Evolutionary conservation across 495 filamentous ascomycete species (phyloP).

Genomic region (Annulohypoxylon moriforme): DNA sequence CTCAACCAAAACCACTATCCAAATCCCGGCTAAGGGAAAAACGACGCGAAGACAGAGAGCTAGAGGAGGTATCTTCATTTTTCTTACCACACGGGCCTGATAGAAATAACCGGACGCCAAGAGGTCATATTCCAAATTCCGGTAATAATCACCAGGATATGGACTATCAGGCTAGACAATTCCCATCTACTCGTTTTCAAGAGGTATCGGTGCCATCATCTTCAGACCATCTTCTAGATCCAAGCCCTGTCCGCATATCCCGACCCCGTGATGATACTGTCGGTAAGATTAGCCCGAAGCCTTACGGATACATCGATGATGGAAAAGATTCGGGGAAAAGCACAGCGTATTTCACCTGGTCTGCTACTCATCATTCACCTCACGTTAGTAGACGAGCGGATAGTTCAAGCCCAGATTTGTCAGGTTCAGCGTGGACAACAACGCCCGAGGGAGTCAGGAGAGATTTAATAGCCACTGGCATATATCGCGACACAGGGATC

Average conservation of each 20-base stretch:
- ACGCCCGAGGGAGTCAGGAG: slow-evolving; percentile 38
- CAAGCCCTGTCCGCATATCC: background rate
- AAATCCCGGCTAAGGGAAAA: slow-evolving; percentile 41
- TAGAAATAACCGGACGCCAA: background rate
- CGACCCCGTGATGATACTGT: slow-evolving; percentile 1
- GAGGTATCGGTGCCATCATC: background rate
- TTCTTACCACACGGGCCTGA: slow-evolving; percentile 45
- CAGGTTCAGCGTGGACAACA: slow-evolving; percentile 24
- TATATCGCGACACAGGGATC: slow-evolving; percentile 40
- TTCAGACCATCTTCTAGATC: background rate
- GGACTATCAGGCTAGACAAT: background rate
- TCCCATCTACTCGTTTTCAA: background rate
- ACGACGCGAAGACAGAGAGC: slow-evolving; percentile 47
- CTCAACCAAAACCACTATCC: slow-evolving; percentile 30
- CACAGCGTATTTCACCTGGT: slow-evolving; percentile 50
- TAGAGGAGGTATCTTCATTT: slow-evolving; percentile 56
- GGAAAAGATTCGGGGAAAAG: slow-evolving; percentile 20
- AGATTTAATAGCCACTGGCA: slow-evolving; percentile 41
- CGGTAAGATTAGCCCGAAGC: background rate
- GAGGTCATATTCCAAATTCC: background rate
- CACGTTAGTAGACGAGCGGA: background rate
- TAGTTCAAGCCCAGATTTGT: background rate
- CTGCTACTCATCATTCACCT: slow-evolving; percentile 40
- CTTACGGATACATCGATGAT: background rate
- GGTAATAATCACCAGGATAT: background rate